Percentiles rank a stretch among this genome's conserved stretches.
Evolutionary conservation across 2,329 filamentous ascomycete species (phyloP).

Genomic region (Ramularia collo-cygni): DNA sequence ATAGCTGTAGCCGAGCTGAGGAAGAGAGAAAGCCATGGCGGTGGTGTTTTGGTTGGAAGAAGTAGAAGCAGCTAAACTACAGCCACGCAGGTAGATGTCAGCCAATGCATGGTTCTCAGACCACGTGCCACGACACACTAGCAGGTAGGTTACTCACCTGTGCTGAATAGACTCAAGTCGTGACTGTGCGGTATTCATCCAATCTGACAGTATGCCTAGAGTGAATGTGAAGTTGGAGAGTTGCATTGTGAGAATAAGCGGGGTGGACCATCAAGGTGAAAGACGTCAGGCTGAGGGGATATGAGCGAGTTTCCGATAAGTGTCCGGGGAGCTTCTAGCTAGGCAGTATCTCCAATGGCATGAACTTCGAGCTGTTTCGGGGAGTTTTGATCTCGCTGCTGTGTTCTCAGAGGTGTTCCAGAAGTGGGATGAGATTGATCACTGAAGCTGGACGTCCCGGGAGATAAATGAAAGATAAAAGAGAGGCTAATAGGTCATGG

Average conservation of each 20-base stretch:
- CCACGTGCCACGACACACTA: not conserved
- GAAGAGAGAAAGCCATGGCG: slow-evolving; percentile 26
- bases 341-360: no score
- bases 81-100: not conserved
- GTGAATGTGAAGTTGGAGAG: slow-evolving; percentile 23
- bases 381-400: no score
- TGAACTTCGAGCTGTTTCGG: no score
- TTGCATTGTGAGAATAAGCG: slow-evolving; percentile 16
- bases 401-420: no score
- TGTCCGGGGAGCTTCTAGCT: no score
- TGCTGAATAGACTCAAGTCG: slow-evolving; percentile 20
- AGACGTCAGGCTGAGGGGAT: slow-evolving; percentile 10
- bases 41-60: slow-evolving; percentile 10
- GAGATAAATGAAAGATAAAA: no score
- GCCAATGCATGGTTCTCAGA: not conserved
- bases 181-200: slow-evolving; percentile 24
- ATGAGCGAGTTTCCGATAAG: slow-evolving; percentile 21
- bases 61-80: slow-evolving; percentile 12
- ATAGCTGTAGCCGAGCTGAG: slow-evolving; percentile 25
- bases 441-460: no score
- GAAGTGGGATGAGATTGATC: no score
- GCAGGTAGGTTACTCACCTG: slow-evolving; percentile 16
- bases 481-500: no score
- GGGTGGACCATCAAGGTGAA: slow-evolving; percentile 17
- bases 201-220: slow-evolving; percentile 13